Base-by-base conservation (phyloP, 2,329 filamentous ascomycete species). In the Epichloe sylvatica region DNA sequence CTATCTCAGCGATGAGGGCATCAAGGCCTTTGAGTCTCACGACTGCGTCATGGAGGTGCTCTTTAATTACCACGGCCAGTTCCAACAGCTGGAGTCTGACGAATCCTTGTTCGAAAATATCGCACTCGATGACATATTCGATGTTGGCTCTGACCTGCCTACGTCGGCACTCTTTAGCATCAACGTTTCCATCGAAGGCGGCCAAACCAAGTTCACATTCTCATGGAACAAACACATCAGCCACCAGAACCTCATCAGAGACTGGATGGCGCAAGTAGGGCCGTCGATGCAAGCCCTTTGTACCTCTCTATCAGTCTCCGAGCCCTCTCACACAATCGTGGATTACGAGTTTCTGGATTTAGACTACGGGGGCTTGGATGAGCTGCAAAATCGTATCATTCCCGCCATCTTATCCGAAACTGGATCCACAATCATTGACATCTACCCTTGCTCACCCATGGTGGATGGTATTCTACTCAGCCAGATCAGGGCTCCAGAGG, bases 371-470 rank as follows among this genome's bases (percentile, higher is more conserved):
- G 58, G 54, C 13, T 52, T 66, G 1, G 54, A 60, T 17, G 58
- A 56, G 15, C 53, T 65, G 0, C 40, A 52, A 5, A 55, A 52
- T 5, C 54, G 8, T 47, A 52, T 46, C 34, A 53, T 65, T 12
- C 55, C 54, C 4, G 49, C 53, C 3, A 49, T 53, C n/a, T 49
- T 52, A 1, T 47, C 63, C 5, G 12, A 12, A 6, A 37, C 34
- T 2, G 46, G 58, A 2, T 45, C 50, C 0, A 56, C 59, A 2
- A 52, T 69, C 0, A 56, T 63, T 15, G 64, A 66, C 23, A 60
- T 68, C 0, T 69, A 65, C 19, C 67, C 67, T 1, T 67, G 64
- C 51, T 66, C 66, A 1, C 64, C 65, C 0, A 61, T 67, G 52
- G 67, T 70, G 42, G 58, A 60, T 1, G 67, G 66, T 5, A 60